Evolutionary conservation across 768 basidiomycete species (phyloP).

Genomic region (Rhodotorula diobovata): DNA sequence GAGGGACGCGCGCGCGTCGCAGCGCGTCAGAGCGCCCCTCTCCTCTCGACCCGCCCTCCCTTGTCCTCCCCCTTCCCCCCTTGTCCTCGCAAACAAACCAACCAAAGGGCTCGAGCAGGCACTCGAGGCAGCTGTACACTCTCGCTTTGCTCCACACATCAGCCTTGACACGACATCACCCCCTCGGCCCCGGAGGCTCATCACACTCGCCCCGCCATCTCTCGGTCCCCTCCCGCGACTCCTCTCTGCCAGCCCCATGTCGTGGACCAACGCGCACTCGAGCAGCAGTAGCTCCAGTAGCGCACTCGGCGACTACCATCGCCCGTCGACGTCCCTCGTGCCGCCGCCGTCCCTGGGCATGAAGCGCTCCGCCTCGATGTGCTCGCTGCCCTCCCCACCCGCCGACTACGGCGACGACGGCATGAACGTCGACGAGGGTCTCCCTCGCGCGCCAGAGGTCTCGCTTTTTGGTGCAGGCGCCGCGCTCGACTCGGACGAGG

Average conservation of each 20-base stretch:
- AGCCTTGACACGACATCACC: not conserved
- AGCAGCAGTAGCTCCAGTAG: not conserved
- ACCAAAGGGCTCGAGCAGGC: not conserved
- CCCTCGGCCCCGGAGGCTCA: not conserved
- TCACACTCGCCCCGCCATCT: not conserved
- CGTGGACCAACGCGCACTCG: not conserved
- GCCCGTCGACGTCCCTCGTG: not conserved
- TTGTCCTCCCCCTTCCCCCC: not conserved
- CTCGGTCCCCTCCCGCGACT: too few relatives aligned
- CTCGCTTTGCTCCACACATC: not conserved
- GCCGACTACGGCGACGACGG: constrained; percentile 11
- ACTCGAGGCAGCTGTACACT: not conserved
- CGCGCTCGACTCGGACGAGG: constrained; percentile 2
- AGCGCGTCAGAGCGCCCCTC: not conserved
- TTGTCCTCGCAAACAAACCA: too few relatives aligned
- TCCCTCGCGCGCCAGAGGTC: not conserved
- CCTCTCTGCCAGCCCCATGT: not conserved
- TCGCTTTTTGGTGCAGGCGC: not conserved
- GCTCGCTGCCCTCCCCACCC: constrained; percentile 33
- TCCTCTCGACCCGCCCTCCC: not conserved
- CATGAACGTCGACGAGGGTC: not conserved
- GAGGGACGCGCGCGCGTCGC: not conserved
- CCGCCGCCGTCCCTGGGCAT: not conserved
- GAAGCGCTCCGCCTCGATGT: constrained; percentile 11
- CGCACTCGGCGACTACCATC: too few relatives aligned